Evolutionary conservation across 2,329 filamentous ascomycete genomes (phyloP).

Genomic region (Pseudocercospora fijiensis): DNA sequence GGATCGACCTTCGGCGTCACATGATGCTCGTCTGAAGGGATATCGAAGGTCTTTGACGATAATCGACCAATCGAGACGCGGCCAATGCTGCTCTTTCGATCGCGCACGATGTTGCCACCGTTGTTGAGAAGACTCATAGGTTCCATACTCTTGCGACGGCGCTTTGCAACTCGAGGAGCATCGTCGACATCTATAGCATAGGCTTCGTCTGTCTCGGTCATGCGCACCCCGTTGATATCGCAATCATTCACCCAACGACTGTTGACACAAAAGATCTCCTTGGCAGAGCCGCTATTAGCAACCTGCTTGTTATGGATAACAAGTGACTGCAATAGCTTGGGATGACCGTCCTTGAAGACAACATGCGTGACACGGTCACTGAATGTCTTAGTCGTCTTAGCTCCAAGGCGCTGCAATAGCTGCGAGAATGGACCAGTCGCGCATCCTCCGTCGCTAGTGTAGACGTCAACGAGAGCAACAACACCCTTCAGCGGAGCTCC

Average conservation of each 20-base stretch:
- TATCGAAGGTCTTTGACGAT: constrained; percentile 14
- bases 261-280: constrained; percentile 39
- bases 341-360: constrained; percentile 42
- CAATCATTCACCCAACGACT: constrained; percentile 42
- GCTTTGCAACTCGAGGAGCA: constrained; percentile 33
- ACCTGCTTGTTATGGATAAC: constrained; percentile 37
- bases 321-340: constrained; percentile 37
- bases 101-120: constrained; percentile 37
- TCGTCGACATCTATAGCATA: constrained; percentile 39
- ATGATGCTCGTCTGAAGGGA: neutral
- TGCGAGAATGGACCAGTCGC: constrained; percentile 39
- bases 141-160: constrained; percentile 41
- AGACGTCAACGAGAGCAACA: constrained; percentile 40
- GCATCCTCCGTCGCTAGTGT: constrained; percentile 39
- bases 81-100: constrained; percentile 33
- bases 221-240: constrained; percentile 33
- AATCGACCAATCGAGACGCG: constrained; percentile 33
- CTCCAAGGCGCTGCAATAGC: constrained; percentile 39
- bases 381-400: constrained; percentile 39
- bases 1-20: constrained; percentile 14
- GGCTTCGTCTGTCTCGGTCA: constrained; percentile 36
- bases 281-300: constrained; percentile 25
- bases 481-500: constrained; percentile 36
- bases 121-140: constrained; percentile 34
- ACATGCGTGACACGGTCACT: constrained; percentile 41